Percentiles rank a stretch among this genome's conserved stretches.
Conservation (phyloP, 1,139 yeast species). For the Pichia sp. region DNA sequence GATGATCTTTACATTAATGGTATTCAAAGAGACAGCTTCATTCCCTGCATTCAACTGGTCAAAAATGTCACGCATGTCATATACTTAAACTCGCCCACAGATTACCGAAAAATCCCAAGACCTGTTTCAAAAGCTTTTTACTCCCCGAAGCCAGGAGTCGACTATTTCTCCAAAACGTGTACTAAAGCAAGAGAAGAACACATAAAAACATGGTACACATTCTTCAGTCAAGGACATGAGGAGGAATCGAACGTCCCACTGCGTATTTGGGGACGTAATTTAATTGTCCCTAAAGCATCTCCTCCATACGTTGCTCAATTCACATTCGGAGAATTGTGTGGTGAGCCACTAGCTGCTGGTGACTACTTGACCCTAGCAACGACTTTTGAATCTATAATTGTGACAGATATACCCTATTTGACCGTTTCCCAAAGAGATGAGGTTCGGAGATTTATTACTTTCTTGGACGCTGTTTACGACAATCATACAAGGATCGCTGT, state of each 20-base stretch:
- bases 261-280: conserved; percentile 81
- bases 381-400: conserved; percentile 67
- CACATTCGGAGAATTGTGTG: conserved; percentile 79
- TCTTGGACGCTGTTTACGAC: conserved; percentile 92
- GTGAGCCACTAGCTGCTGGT: conserved; percentile 87
- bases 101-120: conserved; percentile 81
- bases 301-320: conserved; percentile 85
- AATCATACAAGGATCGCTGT: conserved; percentile 82
- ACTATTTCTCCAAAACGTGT: conserved; percentile 44
- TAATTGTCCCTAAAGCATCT: conserved; percentile 67
- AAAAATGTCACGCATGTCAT: conserved; percentile 71
- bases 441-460: conserved; percentile 86
- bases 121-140: conserved; percentile 80
- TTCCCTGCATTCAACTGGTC: conserved; percentile 83
- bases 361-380: conserved; percentile 82
- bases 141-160: conserved; percentile 59
- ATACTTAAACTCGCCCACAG: conserved; percentile 83
- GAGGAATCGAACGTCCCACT: conserved; percentile 37
- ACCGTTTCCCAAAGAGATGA: conserved; percentile 74
- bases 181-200: conserved; percentile 49
- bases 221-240: conserved; percentile 56
- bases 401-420: conserved; percentile 87
- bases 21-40: conserved; percentile 80
- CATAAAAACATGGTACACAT: conserved; percentile 67
- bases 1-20: conserved; percentile 91